phyloP scores from a whole-genome alignment of 495 filamentous ascomycete genomes.

The Aspergillus sclerotioniger region DNA sequence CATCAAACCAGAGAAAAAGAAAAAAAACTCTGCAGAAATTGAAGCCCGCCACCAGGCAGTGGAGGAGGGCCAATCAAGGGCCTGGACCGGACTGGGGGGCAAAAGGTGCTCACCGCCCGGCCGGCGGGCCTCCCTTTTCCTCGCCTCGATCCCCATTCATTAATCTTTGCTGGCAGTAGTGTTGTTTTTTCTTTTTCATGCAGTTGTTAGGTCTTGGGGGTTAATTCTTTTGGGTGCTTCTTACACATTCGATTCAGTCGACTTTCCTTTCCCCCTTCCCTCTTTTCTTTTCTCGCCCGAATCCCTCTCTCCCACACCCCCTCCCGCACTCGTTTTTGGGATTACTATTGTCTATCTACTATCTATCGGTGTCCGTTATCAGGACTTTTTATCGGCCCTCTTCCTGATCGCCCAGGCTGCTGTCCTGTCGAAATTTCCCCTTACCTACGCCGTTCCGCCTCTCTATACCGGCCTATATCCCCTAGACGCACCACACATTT shows the following conservation, averaged over 20 bases:
- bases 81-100: background rate
- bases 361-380: background rate
- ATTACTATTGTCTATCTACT: background rate
- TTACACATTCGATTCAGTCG: background rate
- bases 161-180: background rate
- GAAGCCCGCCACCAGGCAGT: background rate
- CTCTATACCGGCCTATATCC: background rate
- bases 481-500: background rate
- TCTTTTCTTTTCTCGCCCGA: background rate
- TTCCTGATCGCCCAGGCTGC: background rate
- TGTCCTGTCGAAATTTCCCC: background rate
- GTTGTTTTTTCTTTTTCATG: background rate
- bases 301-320: background rate
- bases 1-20: background rate
- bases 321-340: background rate
- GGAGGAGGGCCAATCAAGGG: background rate
- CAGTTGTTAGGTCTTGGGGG: background rate
- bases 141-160: conserved; percentile 2
- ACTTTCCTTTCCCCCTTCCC: background rate
- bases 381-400: background rate
- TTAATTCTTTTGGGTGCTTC: background rate
- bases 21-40: background rate
- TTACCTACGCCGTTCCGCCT: conserved; percentile 1
- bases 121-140: background rate
- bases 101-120: background rate